Evolutionary conservation across 192 early-diverging fungal species (phyloP), one percentile per base, ranked within the genome.

Genomic region (Linnemannia exigua): DNA sequence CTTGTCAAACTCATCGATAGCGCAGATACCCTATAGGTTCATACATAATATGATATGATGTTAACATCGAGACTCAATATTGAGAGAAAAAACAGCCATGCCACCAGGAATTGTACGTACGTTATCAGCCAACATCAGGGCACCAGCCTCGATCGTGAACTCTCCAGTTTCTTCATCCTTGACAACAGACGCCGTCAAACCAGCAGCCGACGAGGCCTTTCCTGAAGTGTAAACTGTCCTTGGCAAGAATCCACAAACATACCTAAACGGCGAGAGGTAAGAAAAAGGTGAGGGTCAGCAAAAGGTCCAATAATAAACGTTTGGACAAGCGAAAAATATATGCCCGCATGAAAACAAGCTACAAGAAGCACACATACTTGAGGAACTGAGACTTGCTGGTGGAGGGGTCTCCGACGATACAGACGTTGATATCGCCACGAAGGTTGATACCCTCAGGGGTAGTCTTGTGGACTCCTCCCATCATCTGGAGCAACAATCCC

Each of bases 1-100:
- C 90, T 99, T 99, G 88, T 99, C 97, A 88, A 99, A 99, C 87
- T 99, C 98, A 88, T 99, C 98, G 76, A 99, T 99, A 80, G 96
- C 96, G 80, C 98, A 99, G 76, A 99, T 97, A 61, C 98, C 97
- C 95, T 95, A 79, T n/a, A 31, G 70, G 47, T 68, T 48, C 20
- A 70, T 17, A 28, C 54, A 12, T 46, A 17, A 74, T 36, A 41
- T 78, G 76, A 17, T 19, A 36, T 9, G 36, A 28, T 33, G 15
- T 51, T 91, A 54, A 28, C 28, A 35, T 15, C 22, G 2, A 47
- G n/a, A 38, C 37, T 41, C 75, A 69, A 72, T 9, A 63, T 3
- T 41, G 9, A 25, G 28, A 35, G 20, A 38, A 48, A 35, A 25
- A n/a, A 25, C 20, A 44, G n/a, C n/a, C n/a, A 66, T 58, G 51